phyloP scores from a whole-genome alignment of 2,329 filamentous ascomycete species.

The Ambrosiella cleistominuta region DNA sequence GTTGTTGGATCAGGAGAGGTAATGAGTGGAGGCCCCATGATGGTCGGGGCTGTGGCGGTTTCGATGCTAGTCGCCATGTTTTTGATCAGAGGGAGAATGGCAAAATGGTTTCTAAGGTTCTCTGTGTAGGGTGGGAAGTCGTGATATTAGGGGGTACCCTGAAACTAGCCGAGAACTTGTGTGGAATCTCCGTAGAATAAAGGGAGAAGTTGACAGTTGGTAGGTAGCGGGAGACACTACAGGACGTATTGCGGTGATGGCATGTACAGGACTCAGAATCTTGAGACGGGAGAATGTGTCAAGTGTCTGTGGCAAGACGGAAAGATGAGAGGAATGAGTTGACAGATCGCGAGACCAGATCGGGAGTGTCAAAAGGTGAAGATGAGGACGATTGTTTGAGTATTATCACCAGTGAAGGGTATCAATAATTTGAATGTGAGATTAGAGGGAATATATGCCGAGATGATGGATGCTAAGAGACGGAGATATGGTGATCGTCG shows the following conservation, averaged over 20 bases:
- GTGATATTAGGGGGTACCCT: slow-evolving; percentile 1
- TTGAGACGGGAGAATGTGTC: not conserved
- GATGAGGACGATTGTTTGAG: not conserved
- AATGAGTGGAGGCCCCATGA: slow-evolving; percentile 8
- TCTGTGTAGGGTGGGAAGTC: not conserved
- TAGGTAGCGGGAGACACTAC: not conserved
- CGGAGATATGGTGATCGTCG: not conserved
- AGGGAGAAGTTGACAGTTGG: not conserved
- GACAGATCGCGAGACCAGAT: slow-evolving; percentile 14
- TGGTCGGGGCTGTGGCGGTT: not conserved
- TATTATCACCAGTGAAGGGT: not conserved
- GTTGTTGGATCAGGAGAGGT: slow-evolving; percentile 7
- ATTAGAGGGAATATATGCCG: too few species aligned
- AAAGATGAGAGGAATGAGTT: slow-evolving; percentile 10
- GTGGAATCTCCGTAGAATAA: not conserved
- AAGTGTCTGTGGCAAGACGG: not conserved
- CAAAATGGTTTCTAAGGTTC: not conserved
- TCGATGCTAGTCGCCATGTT: slow-evolving; percentile 12
- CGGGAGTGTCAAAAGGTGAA: slow-evolving; percentile 6
- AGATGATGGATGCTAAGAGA: too few species aligned
- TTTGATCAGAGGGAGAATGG: not conserved
- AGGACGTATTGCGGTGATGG: not conserved
- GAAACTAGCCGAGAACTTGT: not conserved
- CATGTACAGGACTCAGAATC: not conserved
- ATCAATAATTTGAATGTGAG: not conserved